Evolutionary conservation across 768 basidiomycete species (phyloP).

Genomic region (Tulasnella sp.): DNA sequence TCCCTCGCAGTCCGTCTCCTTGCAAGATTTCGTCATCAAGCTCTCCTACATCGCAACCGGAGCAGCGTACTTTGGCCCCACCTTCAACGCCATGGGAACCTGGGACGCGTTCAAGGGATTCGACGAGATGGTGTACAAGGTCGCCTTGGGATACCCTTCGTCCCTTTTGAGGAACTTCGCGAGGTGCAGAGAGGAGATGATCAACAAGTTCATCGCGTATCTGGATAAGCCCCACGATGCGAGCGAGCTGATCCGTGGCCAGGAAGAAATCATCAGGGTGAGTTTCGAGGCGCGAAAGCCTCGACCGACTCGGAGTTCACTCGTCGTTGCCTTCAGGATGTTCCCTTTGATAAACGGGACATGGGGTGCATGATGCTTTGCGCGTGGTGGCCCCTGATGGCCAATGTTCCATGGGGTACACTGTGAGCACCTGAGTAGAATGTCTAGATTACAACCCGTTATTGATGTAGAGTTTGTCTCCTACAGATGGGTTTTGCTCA

Average conservation of each 20-base stretch:
- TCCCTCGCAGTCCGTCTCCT: conserved; percentile 18
- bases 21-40: conserved; percentile 19
- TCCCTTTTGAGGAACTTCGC: conserved; percentile 8
- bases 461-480: not conserved
- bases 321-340: not conserved
- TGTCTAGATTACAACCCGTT: not conserved
- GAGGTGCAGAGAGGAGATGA: conserved; percentile 2
- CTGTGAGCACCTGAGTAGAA: not conserved
- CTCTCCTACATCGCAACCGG: conserved; percentile 3
- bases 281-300: not conserved
- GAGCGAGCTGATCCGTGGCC: conserved; percentile 10
- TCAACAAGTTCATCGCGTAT: conserved; percentile 16
- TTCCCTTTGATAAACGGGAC: conserved; percentile 9
- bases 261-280: conserved; percentile 5
- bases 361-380: conserved; percentile 17
- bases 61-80: conserved; percentile 22
- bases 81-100: conserved; percentile 15
- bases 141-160: conserved; percentile 24
- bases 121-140: conserved; percentile 17
- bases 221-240: conserved; percentile 21
- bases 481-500: conserved; percentile 14
- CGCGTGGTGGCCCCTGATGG: conserved; percentile 22
- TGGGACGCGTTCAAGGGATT: conserved; percentile 23
- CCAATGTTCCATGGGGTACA: conserved; percentile 22
- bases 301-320: not conserved